Evolutionary conservation across 1,284 basidiomycete genomes (phyloP).

Genomic region (Apiotrichum mycotoxinovorans): DNA sequence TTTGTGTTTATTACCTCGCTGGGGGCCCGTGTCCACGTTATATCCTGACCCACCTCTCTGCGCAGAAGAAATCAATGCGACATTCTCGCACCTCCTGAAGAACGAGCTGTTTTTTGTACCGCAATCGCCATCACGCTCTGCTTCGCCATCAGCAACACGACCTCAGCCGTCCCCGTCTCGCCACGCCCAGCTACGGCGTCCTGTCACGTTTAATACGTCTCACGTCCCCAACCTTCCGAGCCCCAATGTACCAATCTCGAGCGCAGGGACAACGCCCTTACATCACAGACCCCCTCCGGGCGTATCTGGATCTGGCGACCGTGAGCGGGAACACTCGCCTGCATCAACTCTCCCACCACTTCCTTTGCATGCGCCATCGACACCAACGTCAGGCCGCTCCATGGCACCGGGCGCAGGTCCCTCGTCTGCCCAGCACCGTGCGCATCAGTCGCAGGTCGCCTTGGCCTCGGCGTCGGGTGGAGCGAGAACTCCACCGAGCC

Average conservation of each 20-base stretch:
- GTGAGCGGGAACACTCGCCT: slow-evolving; percentile 40
- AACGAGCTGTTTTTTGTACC: slow-evolving; percentile 53
- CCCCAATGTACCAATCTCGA: slow-evolving; percentile 27
- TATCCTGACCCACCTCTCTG: slow-evolving; percentile 1
- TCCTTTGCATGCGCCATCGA: slow-evolving; percentile 44
- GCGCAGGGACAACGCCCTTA: slow-evolving; percentile 41
- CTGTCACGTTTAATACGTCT: slow-evolving; percentile 36
- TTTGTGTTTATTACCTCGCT: neutral
- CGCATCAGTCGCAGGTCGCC: slow-evolving; percentile 44
- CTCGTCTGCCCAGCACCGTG: slow-evolving; percentile 38
- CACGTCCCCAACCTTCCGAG: slow-evolving; percentile 31
- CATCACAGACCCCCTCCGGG: slow-evolving; percentile 47
- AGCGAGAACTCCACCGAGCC: slow-evolving; percentile 29
- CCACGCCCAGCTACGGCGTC: slow-evolving; percentile 28
- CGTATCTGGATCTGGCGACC: slow-evolving; percentile 23
- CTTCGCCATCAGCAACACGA: slow-evolving; percentile 22
- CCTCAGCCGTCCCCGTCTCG: slow-evolving; percentile 26
- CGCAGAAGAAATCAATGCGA: slow-evolving; percentile 55
- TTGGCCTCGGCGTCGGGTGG: slow-evolving; percentile 28
- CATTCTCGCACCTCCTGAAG: slow-evolving; percentile 55
- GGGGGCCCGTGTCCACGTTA: too few species aligned
- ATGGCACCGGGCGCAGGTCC: slow-evolving; percentile 44
- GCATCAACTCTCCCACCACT: slow-evolving; percentile 44
- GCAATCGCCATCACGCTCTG: slow-evolving; percentile 22
- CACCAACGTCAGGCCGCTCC: slow-evolving; percentile 40